Conservation (phyloP, 805 yeast species). For the Candida quercuum region DNA sequence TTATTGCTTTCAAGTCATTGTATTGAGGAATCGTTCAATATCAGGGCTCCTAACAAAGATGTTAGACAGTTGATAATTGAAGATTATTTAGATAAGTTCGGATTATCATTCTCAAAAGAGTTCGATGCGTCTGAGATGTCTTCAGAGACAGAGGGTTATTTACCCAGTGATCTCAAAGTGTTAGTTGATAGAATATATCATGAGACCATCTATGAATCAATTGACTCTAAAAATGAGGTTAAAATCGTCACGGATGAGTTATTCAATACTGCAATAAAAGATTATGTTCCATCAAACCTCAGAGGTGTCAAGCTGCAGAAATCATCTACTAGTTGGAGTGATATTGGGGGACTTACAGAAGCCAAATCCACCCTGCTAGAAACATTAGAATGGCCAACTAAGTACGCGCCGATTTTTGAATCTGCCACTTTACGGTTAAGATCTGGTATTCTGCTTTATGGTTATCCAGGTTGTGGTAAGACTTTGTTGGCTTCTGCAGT, state of each 20-base stretch:
- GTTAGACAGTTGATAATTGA: constrained; percentile 45
- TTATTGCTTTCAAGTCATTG: constrained; percentile 62
- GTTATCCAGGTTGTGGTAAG: constrained; percentile 98
- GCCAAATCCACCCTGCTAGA: constrained; percentile 76
- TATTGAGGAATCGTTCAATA: constrained; percentile 53
- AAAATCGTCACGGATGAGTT: constrained; percentile 27
- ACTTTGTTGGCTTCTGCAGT: constrained; percentile 90
- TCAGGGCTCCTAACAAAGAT: constrained; percentile 66
- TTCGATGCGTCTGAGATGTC: constrained; percentile 48
- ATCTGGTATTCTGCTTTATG: constrained; percentile 86
- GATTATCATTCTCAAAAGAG: constrained; percentile 30
- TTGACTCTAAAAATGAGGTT: constrained; percentile 7
- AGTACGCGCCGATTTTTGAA: constrained; percentile 90
- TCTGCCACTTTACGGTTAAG: constrained; percentile 82
- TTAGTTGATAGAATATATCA: constrained; percentile 66
- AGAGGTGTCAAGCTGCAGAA: constrained; percentile 85
- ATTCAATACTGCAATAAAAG: constrained; percentile 54
- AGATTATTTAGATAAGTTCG: constrained; percentile 17
- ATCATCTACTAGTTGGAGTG: constrained; percentile 69
- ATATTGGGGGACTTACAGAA: constrained; percentile 80
- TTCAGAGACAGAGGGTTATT: constrained; percentile 80
- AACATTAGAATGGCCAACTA: constrained; percentile 96
- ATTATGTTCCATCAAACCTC: constrained; percentile 73
- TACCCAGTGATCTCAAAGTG: constrained; percentile 74
- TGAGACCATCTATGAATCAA: constrained; percentile 27